Evolutionary conservation across 1,284 basidiomycete genomes (phyloP).

Genomic region (Bondarzewia mesenterica): DNA sequence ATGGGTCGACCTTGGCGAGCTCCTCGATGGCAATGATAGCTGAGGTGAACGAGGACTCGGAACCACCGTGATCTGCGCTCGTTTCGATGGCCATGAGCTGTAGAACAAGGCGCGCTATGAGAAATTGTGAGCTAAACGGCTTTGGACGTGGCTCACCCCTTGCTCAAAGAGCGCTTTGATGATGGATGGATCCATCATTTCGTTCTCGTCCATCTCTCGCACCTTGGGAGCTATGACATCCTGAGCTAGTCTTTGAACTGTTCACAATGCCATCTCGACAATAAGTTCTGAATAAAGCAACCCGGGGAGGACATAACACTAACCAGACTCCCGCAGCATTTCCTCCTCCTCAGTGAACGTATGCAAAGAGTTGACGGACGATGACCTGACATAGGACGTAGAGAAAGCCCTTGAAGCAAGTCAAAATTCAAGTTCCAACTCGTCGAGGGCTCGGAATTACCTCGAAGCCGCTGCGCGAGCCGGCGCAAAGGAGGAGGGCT

Average conservation of each 20-base stretch:
- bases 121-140: neutral
- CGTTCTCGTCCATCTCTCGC: constrained; percentile 96
- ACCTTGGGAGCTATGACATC: constrained; percentile 90
- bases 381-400: constrained; percentile 21
- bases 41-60: constrained; percentile 88
- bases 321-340: constrained; percentile 85
- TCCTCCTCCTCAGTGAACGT: constrained; percentile 87
- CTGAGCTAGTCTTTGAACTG: constrained; percentile 82
- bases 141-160: constrained; percentile 60
- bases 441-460: neutral
- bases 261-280: neutral
- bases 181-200: constrained; percentile 86
- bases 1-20: constrained; percentile 92
- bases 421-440: neutral
- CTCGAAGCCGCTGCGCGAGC: neutral
- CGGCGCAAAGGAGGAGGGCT: neutral
- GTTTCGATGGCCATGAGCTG: constrained; percentile 98
- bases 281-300: neutral
- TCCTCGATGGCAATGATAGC: constrained; percentile 98
- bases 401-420: constrained; percentile 29
- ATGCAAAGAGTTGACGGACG: constrained; percentile 53
- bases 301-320: constrained; percentile 13
- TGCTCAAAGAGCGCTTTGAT: constrained; percentile 93
- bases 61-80: constrained; percentile 73
- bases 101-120: neutral